These are phyloP conservation scores for Candida sanyaensis DNA, from an alignment of 1,139 yeast genomes.

Conservation along the genomic window DNA sequence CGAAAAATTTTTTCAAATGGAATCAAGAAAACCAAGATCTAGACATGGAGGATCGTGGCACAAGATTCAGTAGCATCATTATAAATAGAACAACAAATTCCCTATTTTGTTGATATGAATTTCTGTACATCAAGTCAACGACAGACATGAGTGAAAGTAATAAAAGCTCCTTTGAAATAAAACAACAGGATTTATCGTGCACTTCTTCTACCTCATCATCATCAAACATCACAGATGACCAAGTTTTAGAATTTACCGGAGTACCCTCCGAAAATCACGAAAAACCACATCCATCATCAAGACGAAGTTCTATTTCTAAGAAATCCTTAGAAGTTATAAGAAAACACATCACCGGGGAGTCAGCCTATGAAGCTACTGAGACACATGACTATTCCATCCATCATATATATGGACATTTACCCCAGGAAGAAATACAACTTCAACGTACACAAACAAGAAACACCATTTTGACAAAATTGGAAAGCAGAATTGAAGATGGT, in stretches of 20 bases:
- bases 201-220: constrained; percentile 15
- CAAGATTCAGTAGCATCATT: not conserved
- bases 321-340: constrained; percentile 18
- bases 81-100: not conserved
- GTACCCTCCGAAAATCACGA: constrained; percentile 11
- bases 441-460: constrained; percentile 39
- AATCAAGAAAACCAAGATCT: not conserved
- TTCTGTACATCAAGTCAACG: not conserved
- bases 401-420: constrained; percentile 38
- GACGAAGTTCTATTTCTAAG: constrained; percentile 14
- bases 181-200: constrained; percentile 11
- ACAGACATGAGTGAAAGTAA: constrained; percentile 5
- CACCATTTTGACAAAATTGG: constrained; percentile 40
- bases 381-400: constrained; percentile 24
- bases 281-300: constrained; percentile 13
- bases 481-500: constrained; percentile 20
- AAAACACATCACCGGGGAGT: constrained; percentile 14
- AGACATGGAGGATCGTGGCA: too few species aligned
- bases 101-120: too few species aligned
- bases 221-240: constrained; percentile 8
- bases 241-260: constrained; percentile 19
- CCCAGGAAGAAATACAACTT: constrained; percentile 29
- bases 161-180: constrained; percentile 11
- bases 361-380: constrained; percentile 2
- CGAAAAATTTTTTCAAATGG: not conserved